phyloP scores from a whole-genome alignment of 768 basidiomycete genomes.

The Cyclocybe cylindracea region DNA sequence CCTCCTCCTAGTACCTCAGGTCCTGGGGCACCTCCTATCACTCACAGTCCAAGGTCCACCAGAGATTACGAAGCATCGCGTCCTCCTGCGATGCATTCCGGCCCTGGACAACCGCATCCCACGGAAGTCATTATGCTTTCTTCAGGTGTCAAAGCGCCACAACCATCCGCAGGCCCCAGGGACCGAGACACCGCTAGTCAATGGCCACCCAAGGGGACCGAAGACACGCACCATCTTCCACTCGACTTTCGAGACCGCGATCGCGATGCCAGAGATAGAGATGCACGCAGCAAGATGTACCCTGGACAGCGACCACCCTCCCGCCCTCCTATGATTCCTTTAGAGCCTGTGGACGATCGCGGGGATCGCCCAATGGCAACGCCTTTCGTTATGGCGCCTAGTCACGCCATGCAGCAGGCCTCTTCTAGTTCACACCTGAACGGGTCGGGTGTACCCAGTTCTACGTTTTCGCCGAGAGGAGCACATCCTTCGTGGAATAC shows the following conservation, averaged over 20 bases:
- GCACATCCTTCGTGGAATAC: constrained; percentile 27
- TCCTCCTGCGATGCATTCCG: constrained; percentile 25
- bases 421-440: constrained; percentile 18
- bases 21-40: constrained; percentile 16
- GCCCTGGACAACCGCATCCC: constrained; percentile 37
- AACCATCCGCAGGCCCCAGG: constrained; percentile 24
- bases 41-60: constrained; percentile 24
- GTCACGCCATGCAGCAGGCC: constrained; percentile 38
- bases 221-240: constrained; percentile 21
- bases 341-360: constrained; percentile 43
- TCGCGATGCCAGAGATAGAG: constrained; percentile 26
- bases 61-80: constrained; percentile 35
- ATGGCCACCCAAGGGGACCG: constrained; percentile 20
- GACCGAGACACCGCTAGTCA: constrained; percentile 34
- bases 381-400: constrained; percentile 54
- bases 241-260: constrained; percentile 24
- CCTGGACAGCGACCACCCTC: constrained; percentile 32
- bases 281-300: constrained; percentile 16
- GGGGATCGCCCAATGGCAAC: constrained; percentile 54
- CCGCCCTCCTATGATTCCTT: constrained; percentile 30
- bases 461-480: constrained; percentile 33
- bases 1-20: constrained; percentile 29
- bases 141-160: constrained; percentile 30
- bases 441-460: constrained; percentile 15
- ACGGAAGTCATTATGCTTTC: constrained; percentile 56